Evolutionary conservation across 371 early-diverging fungal genomes (phyloP), one percentile per base, ranked within the genome.

Genomic region (Syncephalastrum sp.): DNA sequence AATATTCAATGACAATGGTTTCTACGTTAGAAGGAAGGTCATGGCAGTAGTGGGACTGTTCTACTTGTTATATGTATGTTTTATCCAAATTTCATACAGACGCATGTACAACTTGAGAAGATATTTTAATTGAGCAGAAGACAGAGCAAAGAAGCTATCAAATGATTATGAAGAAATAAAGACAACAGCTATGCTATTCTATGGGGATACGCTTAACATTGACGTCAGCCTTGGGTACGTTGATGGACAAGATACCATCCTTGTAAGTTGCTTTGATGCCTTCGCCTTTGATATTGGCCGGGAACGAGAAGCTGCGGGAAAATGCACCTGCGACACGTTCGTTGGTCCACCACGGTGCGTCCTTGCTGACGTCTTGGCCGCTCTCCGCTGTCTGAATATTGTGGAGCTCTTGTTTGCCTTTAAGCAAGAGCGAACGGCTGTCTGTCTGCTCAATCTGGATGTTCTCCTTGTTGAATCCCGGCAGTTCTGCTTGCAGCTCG

Each of bases 251-350:
- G 15, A 71, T 33, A 47, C 77, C 77, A 50, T 76, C 60, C 52
- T 72, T 59, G 54, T 57, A 76, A 0, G 64, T 63, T 14, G 77
- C 77, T 38, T 74, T 76, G 53, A 76, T 70, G 14, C 54, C 52
- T 7, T 67, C 64, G 27, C 52, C 29, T 16, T 74, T 49, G 41
- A 76, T 61, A 8, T 54, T 55, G 0, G 50, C 41, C 38, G 77
- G 77, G 64, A 76, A 76, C 1, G 60, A 50, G 48, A 74, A 72
- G 2, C 64, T 42, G 50, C 77, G 53, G 4, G 53, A 47, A 60
- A 76, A 76, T 8, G 68, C 56, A 1, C 77, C 74, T 8, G 58
- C 53, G 10, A 68, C 61, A 15, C 77, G 68, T 50, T 76, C 77
- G 23, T 62, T 68, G 7, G 69, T 61, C 77, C 68, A 76, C 61